A percentile compares a stretch with the other conserved stretches of the same genome.
phyloP scores from a whole-genome alignment of 768 basidiomycete species.

The Tricholoma hemisulphureum region DNA sequence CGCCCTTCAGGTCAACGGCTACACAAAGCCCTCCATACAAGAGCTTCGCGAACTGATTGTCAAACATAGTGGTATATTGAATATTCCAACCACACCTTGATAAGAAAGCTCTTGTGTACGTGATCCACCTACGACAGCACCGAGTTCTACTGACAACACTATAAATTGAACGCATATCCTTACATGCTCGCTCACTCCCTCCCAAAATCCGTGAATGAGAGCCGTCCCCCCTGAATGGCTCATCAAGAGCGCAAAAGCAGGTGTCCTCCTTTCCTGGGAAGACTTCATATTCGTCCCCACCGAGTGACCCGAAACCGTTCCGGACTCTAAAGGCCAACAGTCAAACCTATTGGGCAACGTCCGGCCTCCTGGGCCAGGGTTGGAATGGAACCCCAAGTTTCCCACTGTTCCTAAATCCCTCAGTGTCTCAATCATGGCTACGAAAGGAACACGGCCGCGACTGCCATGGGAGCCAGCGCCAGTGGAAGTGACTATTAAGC shows the following conservation, averaged over 20 bases:
- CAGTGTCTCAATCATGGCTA: background rate
- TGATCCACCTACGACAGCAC: constrained; percentile 11
- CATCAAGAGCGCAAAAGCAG: constrained; percentile 68
- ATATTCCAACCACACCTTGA: constrained; percentile 83
- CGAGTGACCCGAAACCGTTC: constrained; percentile 46
- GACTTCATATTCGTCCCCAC: constrained; percentile 61
- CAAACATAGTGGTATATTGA: constrained; percentile 78
- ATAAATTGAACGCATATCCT: constrained; percentile 76
- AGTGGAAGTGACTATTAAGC: background rate
- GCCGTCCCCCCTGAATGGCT: constrained; percentile 90
- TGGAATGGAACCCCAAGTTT: background rate
- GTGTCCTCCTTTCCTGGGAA: constrained; percentile 75
- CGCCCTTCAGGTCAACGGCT: constrained; percentile 75
- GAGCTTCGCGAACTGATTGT: constrained; percentile 79
- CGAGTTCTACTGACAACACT: background rate
- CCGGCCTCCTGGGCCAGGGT: constrained; percentile 2
- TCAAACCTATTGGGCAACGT: constrained; percentile 27
- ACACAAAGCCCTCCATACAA: constrained; percentile 83
- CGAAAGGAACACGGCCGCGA: background rate
- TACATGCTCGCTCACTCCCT: constrained; percentile 86
- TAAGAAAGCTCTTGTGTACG: constrained; percentile 71
- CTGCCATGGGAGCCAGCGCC: background rate
- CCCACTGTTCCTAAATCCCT: background rate
- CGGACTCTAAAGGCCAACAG: constrained; percentile 46
- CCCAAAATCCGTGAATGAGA: constrained; percentile 90